Percentiles rank a stretch among this genome's conserved stretches.
Evolutionary conservation across 768 basidiomycete genomes (phyloP).

Genomic region (Zangia roseola): DNA sequence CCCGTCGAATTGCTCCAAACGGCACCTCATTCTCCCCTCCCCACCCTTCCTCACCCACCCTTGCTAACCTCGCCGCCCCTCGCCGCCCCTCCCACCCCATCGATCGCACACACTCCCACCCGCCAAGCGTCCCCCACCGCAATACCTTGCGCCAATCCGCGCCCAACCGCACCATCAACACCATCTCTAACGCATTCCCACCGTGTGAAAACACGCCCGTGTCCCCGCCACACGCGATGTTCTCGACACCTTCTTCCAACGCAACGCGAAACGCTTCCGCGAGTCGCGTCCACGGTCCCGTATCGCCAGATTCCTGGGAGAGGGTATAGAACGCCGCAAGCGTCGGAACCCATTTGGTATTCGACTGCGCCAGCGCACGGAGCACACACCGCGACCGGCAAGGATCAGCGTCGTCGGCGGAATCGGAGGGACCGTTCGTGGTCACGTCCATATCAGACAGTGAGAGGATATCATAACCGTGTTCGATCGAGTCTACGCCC

Average conservation of each 20-base stretch:
- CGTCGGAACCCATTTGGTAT: conserved; percentile 57
- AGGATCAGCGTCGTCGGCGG: conserved; percentile 8
- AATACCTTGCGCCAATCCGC: conserved; percentile 52
- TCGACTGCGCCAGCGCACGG: conserved; percentile 24
- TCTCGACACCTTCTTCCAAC: conserved; percentile 41
- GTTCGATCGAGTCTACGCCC: conserved; percentile 56
- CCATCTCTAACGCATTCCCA: conserved; percentile 58
- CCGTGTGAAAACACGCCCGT: conserved; percentile 66
- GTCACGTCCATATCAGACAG: neutral
- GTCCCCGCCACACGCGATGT: conserved; percentile 62
- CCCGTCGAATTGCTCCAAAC: conserved; percentile 52
- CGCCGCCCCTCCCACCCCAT: conserved; percentile 43
- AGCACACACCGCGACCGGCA: neutral
- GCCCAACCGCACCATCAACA: conserved; percentile 57
- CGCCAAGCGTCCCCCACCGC: conserved; percentile 57
- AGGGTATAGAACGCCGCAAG: conserved; percentile 48
- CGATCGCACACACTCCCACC: conserved; percentile 55
- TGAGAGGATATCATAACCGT: conserved; percentile 38
- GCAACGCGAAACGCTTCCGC: conserved; percentile 43
- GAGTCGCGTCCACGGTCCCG: conserved; percentile 37
- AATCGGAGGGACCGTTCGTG: neutral
- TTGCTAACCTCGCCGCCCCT: conserved; percentile 25
- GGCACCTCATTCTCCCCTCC: conserved; percentile 43
- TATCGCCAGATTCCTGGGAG: conserved; percentile 12
- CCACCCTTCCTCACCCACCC: conserved; percentile 26